These are phyloP conservation scores for Selenicereus undatus DNA, from an alignment of 148 eudicot genomes.

Conservation along the genomic window DNA sequence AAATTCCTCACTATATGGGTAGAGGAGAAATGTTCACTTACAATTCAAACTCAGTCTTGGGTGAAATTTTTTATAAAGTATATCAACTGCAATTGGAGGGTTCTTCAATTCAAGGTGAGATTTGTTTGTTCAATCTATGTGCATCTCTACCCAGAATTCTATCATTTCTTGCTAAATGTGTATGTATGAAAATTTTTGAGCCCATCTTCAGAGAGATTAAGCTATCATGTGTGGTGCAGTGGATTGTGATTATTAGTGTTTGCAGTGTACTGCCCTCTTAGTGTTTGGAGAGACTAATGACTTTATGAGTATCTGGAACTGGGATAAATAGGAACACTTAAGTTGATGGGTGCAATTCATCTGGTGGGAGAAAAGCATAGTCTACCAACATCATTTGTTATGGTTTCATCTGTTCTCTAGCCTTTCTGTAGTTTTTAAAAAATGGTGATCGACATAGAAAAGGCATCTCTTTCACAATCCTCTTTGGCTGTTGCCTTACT, in stretches of 20 bases:
- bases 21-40: slow-evolving; percentile 16
- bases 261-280: not conserved
- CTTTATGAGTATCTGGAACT: too few species aligned
- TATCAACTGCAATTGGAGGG: slow-evolving; percentile 14
- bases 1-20: slow-evolving; percentile 54
- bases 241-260: not conserved
- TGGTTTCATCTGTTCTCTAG: too few species aligned
- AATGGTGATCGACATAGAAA: too few species aligned
- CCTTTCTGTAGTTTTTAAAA: too few species aligned
- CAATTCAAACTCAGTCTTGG: slow-evolving; percentile 51
- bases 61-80: slow-evolving; percentile 38
- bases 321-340: too few species aligned
- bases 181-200: not conserved
- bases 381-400: too few species aligned
- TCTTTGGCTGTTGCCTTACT: too few species aligned
- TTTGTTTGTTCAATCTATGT: not conserved
- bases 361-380: too few species aligned
- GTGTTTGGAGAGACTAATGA: too few species aligned
- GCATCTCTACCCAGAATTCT: not conserved
- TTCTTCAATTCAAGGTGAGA: slow-evolving; percentile 31
- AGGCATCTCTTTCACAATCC: too few species aligned
- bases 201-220: not conserved
- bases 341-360: too few species aligned
- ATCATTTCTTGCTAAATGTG: not conserved
- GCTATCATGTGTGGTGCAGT: not conserved